Base-by-base conservation (phyloP, 1,284 basidiomycete species). In the Pascua guehoae region DNA sequence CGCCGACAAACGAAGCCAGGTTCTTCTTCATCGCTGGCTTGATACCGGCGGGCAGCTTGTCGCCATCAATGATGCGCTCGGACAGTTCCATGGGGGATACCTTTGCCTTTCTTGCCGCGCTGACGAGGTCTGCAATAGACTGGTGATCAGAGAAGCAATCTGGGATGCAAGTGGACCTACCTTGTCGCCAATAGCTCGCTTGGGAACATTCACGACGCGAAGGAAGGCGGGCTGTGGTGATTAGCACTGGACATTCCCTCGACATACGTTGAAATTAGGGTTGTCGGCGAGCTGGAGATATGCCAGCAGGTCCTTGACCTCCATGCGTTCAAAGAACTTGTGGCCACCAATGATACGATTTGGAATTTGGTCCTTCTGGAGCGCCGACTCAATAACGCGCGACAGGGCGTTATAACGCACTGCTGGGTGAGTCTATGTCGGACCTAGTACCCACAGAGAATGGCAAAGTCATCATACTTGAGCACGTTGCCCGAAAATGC, bases 221-320 rank as follows among this genome's bases (percentile, higher is more conserved):
- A 80, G 71, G 62, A 94, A 88, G 0, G 90, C 91, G 8, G 86
- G 89, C 76, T 74, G 42, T 7, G 14, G 5, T 46, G 41, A 54
- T 50, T 38, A 18, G 9, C 37, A 2, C 15, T 10, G 11, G 0
- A 7, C 14, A 14, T 8, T 12, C 8, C 8, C 11, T 12, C n/a
- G 15, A 0, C 73, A 61, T 46, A 73, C 73, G 7, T 80, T 80
- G 67, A 88, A 94, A 12, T 81, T 78, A 0, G 89, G 86, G 70
- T 95, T 95, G 65, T 93, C 90, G 2, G 88, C 81, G 2, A 95
- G 80, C 69, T 91, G 90, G 1, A 93, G 78, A 74, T 95, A 95
- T 1, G 88, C 87, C n/a, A 95, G 78, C 18, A 94, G 66, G 71
- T 93, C 90, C 78, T 92, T 93, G 70, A 96, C 83, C 79, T 90